Evolutionary conservation across 345 rosid genomes (phyloP), one percentile per base, ranked within the genome.

Genomic region (Acer saccharum): DNA sequence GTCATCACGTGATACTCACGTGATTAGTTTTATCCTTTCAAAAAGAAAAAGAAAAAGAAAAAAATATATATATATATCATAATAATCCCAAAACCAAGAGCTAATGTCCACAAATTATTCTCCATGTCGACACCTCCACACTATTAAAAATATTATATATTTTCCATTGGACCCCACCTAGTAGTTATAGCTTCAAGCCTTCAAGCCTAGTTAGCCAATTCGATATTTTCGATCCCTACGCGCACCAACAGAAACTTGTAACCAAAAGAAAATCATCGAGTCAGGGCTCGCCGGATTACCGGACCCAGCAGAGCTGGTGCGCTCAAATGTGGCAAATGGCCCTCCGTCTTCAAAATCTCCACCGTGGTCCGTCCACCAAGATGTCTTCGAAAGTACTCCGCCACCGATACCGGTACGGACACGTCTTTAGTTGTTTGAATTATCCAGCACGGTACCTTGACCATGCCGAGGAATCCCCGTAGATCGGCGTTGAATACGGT

Each of bases 311-410:
- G 72, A 3, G 80, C 76, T 1, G 98, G 98, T 29, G 97, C 97
- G 58, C 92, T 94, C 27, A 94, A 78, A 80, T 94, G 97, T 1
- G 98, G 96, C 82, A 94, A 84, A 80, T 94, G 98, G 10, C 98
- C 97, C 72, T 94, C 97, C 1, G 93, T 92, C 54, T 78, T 81
- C 61, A 94, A 65, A 44, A 80, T 80, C 80, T 91, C 96, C 41
- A 94, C 88, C 1, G 94, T 91, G 11, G 82, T 86, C 69, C 82
- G 83, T 3, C 97, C 93, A 1, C 97, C 98, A 44, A 94, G 80
- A 81, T 94, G 91, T 70, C 41, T 81, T n/a, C 70, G 43, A 9
- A 94, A 48, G 73, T 92, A 94, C 46, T 89, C 92, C 0, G 91
- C 96, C 6, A 90, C 97, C 0, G 96, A 89, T 8, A 83, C 72